These are phyloP conservation scores for Plasmodium adleri DNA, from an alignment of 169 alveolate species.

Conservation along the genomic window DNA sequence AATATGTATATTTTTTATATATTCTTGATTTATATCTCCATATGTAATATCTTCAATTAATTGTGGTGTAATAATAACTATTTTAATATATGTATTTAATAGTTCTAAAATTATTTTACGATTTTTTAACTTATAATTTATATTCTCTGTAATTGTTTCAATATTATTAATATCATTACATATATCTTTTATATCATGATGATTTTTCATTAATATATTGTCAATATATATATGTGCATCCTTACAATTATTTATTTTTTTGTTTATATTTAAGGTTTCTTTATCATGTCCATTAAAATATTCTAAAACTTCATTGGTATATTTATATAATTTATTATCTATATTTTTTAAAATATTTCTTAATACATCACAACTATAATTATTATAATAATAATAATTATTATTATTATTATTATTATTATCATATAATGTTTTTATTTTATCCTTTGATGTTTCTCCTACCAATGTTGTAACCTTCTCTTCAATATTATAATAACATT, in stretches of 20 bases:
- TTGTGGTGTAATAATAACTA: conserved; percentile 79
- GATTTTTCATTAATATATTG: conserved; percentile 77
- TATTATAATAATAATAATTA: no score
- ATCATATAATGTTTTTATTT: no score
- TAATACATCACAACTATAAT: neutral
- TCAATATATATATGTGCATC: conserved; percentile 75
- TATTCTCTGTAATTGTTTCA: conserved; percentile 78
- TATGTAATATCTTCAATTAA: conserved; percentile 78
- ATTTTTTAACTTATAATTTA: conserved; percentile 78
- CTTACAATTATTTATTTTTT: conserved; percentile 79
- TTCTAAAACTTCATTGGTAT: conserved; percentile 78
- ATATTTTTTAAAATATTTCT: conserved; percentile 33
- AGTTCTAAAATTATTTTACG: conserved; percentile 77
- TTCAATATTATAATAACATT: no score
- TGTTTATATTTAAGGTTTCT: conserved; percentile 75
- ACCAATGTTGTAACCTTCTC: no score
- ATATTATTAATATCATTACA: conserved; percentile 79
- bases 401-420: no score
- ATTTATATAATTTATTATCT: conserved; percentile 38
- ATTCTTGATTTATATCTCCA: conserved; percentile 78
- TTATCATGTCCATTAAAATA: conserved; percentile 74
- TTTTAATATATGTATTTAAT: conserved; percentile 78
- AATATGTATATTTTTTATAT: conserved; percentile 54
- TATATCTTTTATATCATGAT: conserved; percentile 75
- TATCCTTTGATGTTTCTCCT: no score